Evolutionary conservation across 2,329 filamentous ascomycete species (phyloP), one percentile per base, ranked within the genome.

Genomic region (Fonsecaea monophora): DNA sequence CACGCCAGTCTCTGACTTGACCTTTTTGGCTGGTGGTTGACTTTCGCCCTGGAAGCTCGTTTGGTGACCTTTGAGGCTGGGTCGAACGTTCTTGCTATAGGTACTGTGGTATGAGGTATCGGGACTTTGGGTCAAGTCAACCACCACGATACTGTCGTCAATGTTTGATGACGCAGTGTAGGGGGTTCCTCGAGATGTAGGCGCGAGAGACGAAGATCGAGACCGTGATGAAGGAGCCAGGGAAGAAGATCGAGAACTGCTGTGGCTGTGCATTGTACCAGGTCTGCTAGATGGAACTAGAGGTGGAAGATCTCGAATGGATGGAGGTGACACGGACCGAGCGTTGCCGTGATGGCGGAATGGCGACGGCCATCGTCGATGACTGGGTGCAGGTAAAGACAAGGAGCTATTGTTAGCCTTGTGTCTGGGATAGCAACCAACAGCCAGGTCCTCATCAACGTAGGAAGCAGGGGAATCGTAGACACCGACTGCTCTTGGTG

Each of bases 211-310:
- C 76, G 67, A 82, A 73, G 69, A 79, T 78, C 60, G 76, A 74
- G 5, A 80, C 77, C 12, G 78, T 79, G 65, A 79, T 67, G 79
- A 82, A 18, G 80, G 78, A 6, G 80, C 77, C 12, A 79, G 62
- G 57, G 80, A 82, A 25, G 80, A 82, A 0, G 80, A 80, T 35
- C 79, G 77, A 35, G 80, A 82, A 72, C 77, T 77, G 35, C 78
- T 73, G 25, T 79, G 78, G 64, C 75, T 79, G 55, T 77, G 75
- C 5, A 80, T 71, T 4, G 79, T 80, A 62, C 75, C 78, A 48
- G 76, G 75, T 4, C 79, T 80, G 63, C 79, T 77, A 0, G 78
- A 77, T 32, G 78, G 78, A 1, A 80, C 79, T 2, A 83, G 75
- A 2, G 73, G 72, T 3, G 81, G 81, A 0, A 83, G 76, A 66